A percentile compares a stretch with the other conserved stretches of the same genome.
Conservation (phyloP, 768 basidiomycete species). For the Cystoderma amianthinum region DNA sequence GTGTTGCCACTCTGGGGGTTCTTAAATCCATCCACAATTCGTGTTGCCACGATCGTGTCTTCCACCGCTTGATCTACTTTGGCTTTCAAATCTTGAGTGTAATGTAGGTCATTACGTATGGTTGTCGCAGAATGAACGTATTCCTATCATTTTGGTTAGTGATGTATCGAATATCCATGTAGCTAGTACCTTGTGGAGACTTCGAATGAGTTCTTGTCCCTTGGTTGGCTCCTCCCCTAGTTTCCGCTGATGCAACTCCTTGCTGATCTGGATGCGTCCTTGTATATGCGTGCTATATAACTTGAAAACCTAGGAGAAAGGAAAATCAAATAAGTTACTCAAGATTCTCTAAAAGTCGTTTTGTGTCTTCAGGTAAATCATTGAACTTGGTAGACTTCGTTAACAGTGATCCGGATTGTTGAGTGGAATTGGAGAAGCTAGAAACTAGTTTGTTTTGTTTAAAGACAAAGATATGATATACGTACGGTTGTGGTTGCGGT, state of each 20-base stretch:
- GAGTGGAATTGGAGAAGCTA: too few relatives aligned
- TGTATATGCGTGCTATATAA: slow-evolving; percentile 56
- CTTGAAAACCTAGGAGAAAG: slow-evolving; percentile 6
- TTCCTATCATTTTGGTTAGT: slow-evolving; percentile 35
- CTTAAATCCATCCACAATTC: slow-evolving; percentile 72
- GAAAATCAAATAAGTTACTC: slow-evolving; percentile 39
- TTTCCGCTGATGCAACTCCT: slow-evolving; percentile 70
- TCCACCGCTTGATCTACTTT: slow-evolving; percentile 76
- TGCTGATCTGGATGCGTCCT: slow-evolving; percentile 73
- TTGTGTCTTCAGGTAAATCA: slow-evolving; percentile 67
- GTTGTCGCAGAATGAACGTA: slow-evolving; percentile 53
- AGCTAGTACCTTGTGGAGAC: slow-evolving; percentile 56
- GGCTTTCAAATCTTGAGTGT: slow-evolving; percentile 62
- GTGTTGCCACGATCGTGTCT: slow-evolving; percentile 72
- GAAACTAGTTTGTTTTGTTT: too few relatives aligned
- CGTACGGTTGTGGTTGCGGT: not conserved
- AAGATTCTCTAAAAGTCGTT: slow-evolving; percentile 56
- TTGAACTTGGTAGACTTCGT: slow-evolving; percentile 71
- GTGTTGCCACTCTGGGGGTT: slow-evolving; percentile 66
- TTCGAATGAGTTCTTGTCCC: slow-evolving; percentile 61
- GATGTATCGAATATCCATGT: not conserved
- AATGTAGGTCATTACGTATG: slow-evolving; percentile 59
- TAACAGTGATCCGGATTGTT: slow-evolving; percentile 25
- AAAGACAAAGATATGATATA: too few relatives aligned
- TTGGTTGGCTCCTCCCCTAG: slow-evolving; percentile 70